Evolutionary conservation across 768 basidiomycete species (phyloP), one percentile per base, ranked within the genome.

Genomic region (Auricularia auricula-judae): DNA sequence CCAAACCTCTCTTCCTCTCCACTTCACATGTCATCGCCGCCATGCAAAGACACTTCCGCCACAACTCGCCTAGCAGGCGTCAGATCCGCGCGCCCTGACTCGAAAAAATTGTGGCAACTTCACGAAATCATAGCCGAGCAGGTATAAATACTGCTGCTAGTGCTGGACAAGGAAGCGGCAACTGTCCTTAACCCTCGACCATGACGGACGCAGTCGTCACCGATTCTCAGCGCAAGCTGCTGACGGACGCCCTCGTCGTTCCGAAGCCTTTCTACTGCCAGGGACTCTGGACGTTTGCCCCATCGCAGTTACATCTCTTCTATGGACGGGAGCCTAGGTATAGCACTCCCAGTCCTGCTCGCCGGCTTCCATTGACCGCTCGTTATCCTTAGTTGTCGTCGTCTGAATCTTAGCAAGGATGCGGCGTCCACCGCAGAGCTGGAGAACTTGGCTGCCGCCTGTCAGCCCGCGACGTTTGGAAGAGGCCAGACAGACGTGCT

Each of bases 381-480:
- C 4, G 7, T 14, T 0, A 5, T 10, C 56, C 11, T 34, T 59
- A 59, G 39, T 14, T 51, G 18, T 61, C 64, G 69, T 14, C 65
- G 65, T 34, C 42, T 68, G 16, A 65, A 68, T 42, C 65, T 68
- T 21, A 18, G 47, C 23, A 34, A 56, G 16, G 47, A 21, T 51
- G 47, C 47, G 21, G 62, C 60, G 4, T 23, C 62, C 11, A 62
- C 63, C 12, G 65, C 54, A 2, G 62, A 62, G 3, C 44, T 72
- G 5, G 47, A 42, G 16, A 59, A 44, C 3, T 63, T 73, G 12
- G 53, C 67, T 10, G 36, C 63, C 3, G 56, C 69, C 0, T 73
- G 72, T 43, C 64, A 72, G 4, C 51, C 65, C 2, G 72, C 72
- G 2, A 64, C 68, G 0, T 72, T 73, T 42, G 71, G 72, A 1